A percentile compares a stretch with the other conserved stretches of the same genome.
These are phyloP conservation scores for Noccaea caerulescens DNA, from an alignment of 345 rosid species.

Conservation along the genomic window DNA sequence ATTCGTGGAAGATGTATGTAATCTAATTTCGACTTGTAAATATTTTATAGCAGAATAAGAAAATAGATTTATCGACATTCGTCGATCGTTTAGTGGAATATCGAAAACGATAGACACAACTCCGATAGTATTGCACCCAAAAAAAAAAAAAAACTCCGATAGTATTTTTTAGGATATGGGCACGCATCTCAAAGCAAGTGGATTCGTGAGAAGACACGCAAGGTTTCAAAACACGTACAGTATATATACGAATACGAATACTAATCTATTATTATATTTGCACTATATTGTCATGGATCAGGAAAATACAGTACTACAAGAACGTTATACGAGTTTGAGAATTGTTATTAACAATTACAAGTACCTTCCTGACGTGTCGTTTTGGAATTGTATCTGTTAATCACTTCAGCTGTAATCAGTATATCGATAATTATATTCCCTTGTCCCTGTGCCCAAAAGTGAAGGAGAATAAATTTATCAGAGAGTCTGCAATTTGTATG, in stretches of 20 bases:
- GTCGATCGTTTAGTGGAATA: slow-evolving; percentile 14
- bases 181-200: slow-evolving; percentile 40
- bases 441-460: slow-evolving; percentile 23
- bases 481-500: slow-evolving; percentile 32
- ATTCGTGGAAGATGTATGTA: no score
- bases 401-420: slow-evolving; percentile 1
- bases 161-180: slow-evolving; percentile 37
- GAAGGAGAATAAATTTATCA: slow-evolving; percentile 20
- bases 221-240: slow-evolving; percentile 3
- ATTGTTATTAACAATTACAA: slow-evolving; percentile 19
- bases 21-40: no score
- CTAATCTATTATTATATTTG: not conserved
- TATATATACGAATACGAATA: not conserved
- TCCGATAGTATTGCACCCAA: slow-evolving; percentile 20
- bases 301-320: not conserved
- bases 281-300: not conserved
- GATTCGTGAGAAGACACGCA: slow-evolving; percentile 31
- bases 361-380: slow-evolving; percentile 16
- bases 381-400: not conserved
- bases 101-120: slow-evolving; percentile 27
- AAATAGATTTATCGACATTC: no score
- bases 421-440: not conserved
- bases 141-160: no score
- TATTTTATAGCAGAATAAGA: no score
- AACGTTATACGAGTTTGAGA: slow-evolving; percentile 5